These are phyloP conservation scores for Protostelium mycophagum DNA, from an alignment of 78 protist genomes.

Conservation along the genomic window DNA sequence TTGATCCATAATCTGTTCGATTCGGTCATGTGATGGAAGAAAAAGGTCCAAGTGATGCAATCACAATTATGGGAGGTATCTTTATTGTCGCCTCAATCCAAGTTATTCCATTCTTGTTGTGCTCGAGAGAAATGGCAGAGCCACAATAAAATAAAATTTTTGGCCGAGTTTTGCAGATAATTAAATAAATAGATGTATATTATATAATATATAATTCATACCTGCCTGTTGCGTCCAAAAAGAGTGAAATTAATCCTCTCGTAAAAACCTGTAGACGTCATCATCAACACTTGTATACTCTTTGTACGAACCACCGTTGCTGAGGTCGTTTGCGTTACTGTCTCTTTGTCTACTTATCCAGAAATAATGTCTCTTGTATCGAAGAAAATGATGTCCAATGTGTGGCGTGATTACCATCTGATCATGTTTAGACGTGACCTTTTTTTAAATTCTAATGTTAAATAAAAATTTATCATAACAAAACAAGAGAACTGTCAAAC, in stretches of 20 bases:
- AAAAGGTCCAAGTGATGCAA: too few relatives aligned
- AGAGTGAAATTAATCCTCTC: neutral
- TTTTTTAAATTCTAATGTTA: neutral
- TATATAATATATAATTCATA: too few relatives aligned
- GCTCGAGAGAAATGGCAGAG: too few relatives aligned
- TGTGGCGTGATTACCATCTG: neutral
- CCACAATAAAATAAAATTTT: too few relatives aligned
- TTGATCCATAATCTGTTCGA: neutral
- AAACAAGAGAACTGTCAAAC: too few relatives aligned
- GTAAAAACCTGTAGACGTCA: neutral
- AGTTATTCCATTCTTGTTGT: too few relatives aligned
- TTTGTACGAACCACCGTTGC: neutral
- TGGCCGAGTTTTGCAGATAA: too few relatives aligned
- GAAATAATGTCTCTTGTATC: neutral
- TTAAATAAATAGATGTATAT: too few relatives aligned
- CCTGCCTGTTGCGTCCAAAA: neutral
- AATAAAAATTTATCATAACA: neutral
- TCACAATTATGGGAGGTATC: too few relatives aligned
- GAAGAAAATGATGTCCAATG: neutral
- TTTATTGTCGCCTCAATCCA: too few relatives aligned
- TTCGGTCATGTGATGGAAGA: neutral
- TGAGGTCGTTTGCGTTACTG: neutral
- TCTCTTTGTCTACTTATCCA: neutral
- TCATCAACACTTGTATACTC: too few relatives aligned
- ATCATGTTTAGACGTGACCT: neutral